phyloP scores from a whole-genome alignment of 2,329 filamentous ascomycete genomes.

The Kalmusia sp. region DNA sequence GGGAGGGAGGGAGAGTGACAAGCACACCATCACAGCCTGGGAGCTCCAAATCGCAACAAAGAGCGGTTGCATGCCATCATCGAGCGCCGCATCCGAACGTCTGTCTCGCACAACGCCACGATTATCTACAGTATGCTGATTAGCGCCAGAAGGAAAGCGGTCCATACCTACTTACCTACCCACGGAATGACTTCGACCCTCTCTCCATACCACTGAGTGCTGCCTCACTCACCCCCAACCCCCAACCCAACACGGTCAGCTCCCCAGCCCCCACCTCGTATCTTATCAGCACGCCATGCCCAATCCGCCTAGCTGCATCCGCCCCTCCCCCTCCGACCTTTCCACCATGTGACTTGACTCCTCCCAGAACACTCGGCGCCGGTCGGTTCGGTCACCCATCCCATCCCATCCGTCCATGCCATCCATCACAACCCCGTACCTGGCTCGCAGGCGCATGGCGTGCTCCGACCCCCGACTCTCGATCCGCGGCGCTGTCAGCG shows the following conservation, averaged over 20 bases:
- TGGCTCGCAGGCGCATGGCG: background rate
- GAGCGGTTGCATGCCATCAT: background rate
- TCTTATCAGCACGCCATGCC: slow-evolving; percentile 5
- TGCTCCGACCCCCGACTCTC: background rate
- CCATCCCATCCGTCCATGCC: no score
- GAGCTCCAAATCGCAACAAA: background rate
- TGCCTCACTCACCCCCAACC: background rate
- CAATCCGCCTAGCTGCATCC: background rate
- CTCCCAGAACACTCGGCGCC: no score
- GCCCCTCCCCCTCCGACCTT: no score
- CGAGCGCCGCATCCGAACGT: background rate
- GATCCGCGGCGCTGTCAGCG: background rate
- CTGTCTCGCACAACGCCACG: no score
- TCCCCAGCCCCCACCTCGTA: background rate
- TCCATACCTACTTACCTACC: no score
- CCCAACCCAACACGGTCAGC: background rate
- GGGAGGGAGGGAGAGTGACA: no score
- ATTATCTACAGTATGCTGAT: no score
- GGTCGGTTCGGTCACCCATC: no score
- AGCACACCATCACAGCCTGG: background rate
- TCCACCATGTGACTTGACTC: no score
- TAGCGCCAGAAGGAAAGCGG: no score
- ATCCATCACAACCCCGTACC: background rate
- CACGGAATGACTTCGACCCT: no score
- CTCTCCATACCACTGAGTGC: background rate